Conservation (phyloP, 352 stramenopile genomes). For the Phytophthora macrochlamydospora region DNA sequence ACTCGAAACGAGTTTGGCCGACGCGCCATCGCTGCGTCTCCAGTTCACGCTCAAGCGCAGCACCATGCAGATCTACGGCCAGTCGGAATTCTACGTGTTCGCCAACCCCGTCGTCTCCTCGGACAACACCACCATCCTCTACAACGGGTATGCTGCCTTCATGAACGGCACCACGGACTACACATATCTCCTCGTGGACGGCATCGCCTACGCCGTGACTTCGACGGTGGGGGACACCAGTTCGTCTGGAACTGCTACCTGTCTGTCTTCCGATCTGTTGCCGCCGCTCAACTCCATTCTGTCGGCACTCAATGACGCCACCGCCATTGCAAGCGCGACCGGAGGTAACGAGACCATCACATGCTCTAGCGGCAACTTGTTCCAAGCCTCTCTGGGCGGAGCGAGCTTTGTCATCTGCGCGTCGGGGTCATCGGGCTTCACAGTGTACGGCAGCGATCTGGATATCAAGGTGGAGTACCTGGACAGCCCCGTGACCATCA, state of each 20-base stretch:
- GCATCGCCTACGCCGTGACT: constrained; percentile 35
- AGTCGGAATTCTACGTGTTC: constrained; percentile 39
- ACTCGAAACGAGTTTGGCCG: constrained; percentile 18
- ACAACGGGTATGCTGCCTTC: constrained; percentile 30
- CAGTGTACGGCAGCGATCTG: constrained; percentile 28
- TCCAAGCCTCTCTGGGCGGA: constrained; percentile 32
- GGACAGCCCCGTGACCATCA: constrained; percentile 19
- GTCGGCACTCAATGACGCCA: constrained; percentile 15
- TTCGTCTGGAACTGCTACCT: constrained; percentile 15
- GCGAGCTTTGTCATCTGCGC: constrained; percentile 35
- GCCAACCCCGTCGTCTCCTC: constrained; percentile 32
- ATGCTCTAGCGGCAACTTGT: constrained; percentile 29
- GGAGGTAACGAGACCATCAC: constrained; percentile 16
- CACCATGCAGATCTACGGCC: constrained; percentile 39
- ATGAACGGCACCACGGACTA: constrained; percentile 18
- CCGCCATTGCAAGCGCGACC: constrained; percentile 17
- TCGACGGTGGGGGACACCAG: constrained; percentile 12
- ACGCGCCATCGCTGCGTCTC: constrained; percentile 32
- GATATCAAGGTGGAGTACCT: constrained; percentile 27
- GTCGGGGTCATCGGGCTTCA: constrained; percentile 14
- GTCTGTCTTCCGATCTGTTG: constrained; percentile 21
- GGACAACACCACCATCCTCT: constrained; percentile 31
- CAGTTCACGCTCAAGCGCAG: constrained; percentile 40
- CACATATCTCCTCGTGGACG: constrained; percentile 32
- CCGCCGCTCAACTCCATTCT: constrained; percentile 32